These are phyloP conservation scores for Trametes sanguinea DNA, from an alignment of 768 basidiomycete genomes.

Conservation along the genomic window DNA sequence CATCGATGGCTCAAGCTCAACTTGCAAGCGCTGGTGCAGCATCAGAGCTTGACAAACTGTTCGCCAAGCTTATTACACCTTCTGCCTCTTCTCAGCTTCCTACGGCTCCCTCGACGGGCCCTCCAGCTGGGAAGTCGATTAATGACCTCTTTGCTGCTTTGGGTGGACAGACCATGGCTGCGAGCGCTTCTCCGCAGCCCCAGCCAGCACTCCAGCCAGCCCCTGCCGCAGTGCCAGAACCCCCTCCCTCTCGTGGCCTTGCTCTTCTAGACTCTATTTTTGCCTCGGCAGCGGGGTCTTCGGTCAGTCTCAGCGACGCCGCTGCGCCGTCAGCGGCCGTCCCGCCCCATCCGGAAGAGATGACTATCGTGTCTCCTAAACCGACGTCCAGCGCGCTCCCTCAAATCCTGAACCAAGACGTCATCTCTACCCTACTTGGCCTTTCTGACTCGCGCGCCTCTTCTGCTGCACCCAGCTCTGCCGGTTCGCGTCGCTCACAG, in stretches of 20 bases:
- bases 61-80: conserved; percentile 42
- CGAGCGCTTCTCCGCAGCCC: background rate
- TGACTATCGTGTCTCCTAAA: conserved; percentile 55
- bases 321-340: conserved; percentile 24
- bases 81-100: conserved; percentile 8
- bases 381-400: conserved; percentile 55
- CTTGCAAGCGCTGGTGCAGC: conserved; percentile 6
- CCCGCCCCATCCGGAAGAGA: conserved; percentile 28
- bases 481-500: conserved; percentile 25
- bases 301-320: conserved; percentile 23
- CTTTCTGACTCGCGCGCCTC: conserved; percentile 41
- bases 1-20: background rate
- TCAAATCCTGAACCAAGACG: conserved; percentile 71
- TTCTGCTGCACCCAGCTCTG: conserved; percentile 34
- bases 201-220: background rate
- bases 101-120: conserved; percentile 26
- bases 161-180: background rate
- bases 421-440: conserved; percentile 65
- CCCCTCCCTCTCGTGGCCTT: conserved; percentile 46
- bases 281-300: conserved; percentile 52
- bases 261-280: conserved; percentile 70
- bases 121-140: conserved; percentile 36
- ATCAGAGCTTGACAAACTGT: conserved; percentile 47
- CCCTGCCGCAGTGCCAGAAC: conserved; percentile 3
- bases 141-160: conserved; percentile 48